Evolutionary conservation across 352 stramenopile species (phyloP).

Genomic region (Phytophthora lateralis): DNA sequence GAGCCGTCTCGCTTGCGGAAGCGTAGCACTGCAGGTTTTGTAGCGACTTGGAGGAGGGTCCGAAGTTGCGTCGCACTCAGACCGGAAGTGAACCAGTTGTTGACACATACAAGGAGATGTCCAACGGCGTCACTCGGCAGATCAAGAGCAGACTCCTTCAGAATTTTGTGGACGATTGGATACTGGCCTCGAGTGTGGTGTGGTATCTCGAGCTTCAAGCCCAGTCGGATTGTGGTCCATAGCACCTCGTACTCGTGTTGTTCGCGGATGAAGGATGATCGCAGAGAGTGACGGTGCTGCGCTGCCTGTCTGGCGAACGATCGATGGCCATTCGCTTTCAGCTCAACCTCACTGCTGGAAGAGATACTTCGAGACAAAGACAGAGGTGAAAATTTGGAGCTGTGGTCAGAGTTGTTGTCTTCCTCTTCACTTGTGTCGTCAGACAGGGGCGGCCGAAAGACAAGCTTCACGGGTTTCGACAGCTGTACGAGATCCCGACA

Average conservation of each 20-base stretch:
- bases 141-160: constrained; percentile 39
- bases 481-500: constrained; percentile 38
- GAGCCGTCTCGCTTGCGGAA: constrained; percentile 30
- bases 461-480: constrained; percentile 54
- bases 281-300: constrained; percentile 7
- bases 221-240: constrained; percentile 34
- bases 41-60: constrained; percentile 35
- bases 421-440: constrained; percentile 21
- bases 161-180: constrained; percentile 35
- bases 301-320: constrained; percentile 10
- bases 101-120: constrained; percentile 46
- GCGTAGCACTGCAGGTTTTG: constrained; percentile 42
- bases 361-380: constrained; percentile 3
- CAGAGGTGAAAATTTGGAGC: constrained; percentile 2
- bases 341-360: neutral
- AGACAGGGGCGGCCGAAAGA: constrained; percentile 43
- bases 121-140: constrained; percentile 41
- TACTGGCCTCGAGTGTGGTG: constrained; percentile 16
- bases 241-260: constrained; percentile 38
- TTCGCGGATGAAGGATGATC: constrained; percentile 3
- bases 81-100: constrained; percentile 34
- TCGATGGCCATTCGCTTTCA: constrained; percentile 17
- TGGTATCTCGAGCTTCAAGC: constrained; percentile 34
- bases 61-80: constrained; percentile 34
- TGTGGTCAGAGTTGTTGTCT: constrained; percentile 16